A percentile compares a stretch with the other conserved stretches of the same genome.
Evolutionary conservation across 2,329 filamentous ascomycete genomes (phyloP).

Genomic region (Dactylellina leptospora): DNA sequence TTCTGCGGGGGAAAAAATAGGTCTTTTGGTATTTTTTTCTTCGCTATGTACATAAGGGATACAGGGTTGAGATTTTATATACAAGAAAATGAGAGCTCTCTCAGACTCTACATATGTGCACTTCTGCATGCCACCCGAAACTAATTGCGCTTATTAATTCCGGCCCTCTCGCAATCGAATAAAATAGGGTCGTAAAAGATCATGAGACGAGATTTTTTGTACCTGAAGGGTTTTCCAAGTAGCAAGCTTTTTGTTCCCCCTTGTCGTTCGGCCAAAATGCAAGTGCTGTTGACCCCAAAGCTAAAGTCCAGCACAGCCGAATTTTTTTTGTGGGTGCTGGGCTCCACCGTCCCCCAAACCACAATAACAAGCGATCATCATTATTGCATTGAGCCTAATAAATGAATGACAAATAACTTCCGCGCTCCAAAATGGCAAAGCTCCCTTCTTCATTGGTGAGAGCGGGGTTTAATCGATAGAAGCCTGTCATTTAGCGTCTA

Average conservation of each 20-base stretch:
- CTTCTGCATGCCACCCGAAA: neutral
- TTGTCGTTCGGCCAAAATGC: slow-evolving; percentile 17
- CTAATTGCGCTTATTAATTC: neutral
- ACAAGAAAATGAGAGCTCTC: slow-evolving; percentile 20
- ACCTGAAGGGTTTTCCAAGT: too few relatives aligned
- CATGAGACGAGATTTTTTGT: slow-evolving; percentile 39
- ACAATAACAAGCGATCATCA: slow-evolving; percentile 29
- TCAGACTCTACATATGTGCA: neutral
- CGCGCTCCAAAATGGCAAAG: slow-evolving; percentile 38
- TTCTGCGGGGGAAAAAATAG: too few relatives aligned
- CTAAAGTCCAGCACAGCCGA: slow-evolving; percentile 39
- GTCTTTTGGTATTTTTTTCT: slow-evolving; percentile 4
- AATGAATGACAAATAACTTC: slow-evolving; percentile 46
- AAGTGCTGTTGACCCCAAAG: neutral
- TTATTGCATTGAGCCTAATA: slow-evolving; percentile 47
- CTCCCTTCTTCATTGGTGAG: slow-evolving; percentile 24
- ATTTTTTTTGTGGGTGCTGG: too few relatives aligned
- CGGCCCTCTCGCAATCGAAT: slow-evolving; percentile 1
- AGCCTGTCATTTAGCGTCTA: slow-evolving; percentile 31
- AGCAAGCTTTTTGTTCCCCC: neutral
- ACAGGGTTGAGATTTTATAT: slow-evolving; percentile 39
- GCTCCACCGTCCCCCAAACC: slow-evolving; percentile 34
- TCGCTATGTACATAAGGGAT: slow-evolving; percentile 5
- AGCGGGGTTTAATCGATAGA: slow-evolving; percentile 46
- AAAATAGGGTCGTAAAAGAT: neutral